phyloP scores from a whole-genome alignment of 163 green algal species.

The Chloromonas sp. region DNA sequence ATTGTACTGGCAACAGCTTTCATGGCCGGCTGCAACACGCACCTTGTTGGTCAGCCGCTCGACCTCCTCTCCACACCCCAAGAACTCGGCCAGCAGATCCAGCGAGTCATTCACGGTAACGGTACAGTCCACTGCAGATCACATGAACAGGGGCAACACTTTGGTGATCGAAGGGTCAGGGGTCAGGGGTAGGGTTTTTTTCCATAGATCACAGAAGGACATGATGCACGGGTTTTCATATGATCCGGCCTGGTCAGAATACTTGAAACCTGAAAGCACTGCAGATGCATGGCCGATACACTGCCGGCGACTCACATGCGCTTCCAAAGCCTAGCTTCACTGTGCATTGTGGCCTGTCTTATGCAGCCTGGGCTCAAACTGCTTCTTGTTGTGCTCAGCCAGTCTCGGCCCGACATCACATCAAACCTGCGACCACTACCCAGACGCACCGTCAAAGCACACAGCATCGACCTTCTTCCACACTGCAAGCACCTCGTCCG shows the following conservation, averaged over 20 bases:
- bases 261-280: no score
- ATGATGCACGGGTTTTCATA: no score
- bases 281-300: no score
- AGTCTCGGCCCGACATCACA: not conserved
- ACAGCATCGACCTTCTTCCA: not conserved
- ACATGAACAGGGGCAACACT: not conserved
- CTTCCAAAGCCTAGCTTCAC: not conserved
- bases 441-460: not conserved
- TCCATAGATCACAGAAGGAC: no score
- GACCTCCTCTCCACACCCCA: conserved; percentile 45
- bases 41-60: conserved; percentile 6
- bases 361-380: not conserved
- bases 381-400: not conserved
- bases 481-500: not conserved
- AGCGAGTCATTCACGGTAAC: conserved; percentile 71
- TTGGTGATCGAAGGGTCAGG: not conserved
- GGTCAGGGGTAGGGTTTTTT: no score
- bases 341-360: not conserved
- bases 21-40: not conserved
- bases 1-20: no score
- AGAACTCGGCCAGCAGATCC: conserved; percentile 76
- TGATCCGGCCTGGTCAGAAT: no score
- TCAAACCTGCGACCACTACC: no score
- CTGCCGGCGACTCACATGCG: no score
- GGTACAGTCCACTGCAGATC: conserved; percentile 40